phyloP scores from a whole-genome alignment of 179 eudicot species.

The Silene noctiflora region DNA sequence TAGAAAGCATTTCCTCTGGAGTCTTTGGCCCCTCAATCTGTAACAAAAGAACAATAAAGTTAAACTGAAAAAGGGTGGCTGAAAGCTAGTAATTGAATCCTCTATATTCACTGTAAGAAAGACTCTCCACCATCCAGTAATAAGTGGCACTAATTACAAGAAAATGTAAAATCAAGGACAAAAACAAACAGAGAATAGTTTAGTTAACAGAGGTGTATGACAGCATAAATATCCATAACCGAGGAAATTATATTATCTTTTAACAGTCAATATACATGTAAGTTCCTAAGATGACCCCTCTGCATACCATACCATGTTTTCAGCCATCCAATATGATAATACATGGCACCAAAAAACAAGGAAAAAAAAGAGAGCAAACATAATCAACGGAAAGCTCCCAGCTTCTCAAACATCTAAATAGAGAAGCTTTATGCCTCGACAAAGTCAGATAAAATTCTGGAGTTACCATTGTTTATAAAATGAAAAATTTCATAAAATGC shows the following conservation, averaged over 20 bases:
- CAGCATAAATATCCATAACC: neutral
- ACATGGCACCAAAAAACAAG: no score
- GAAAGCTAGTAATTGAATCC: neutral
- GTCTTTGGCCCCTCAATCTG: constrained; percentile 93
- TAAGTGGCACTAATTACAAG: neutral
- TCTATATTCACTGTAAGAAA: neutral
- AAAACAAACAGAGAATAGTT: neutral
- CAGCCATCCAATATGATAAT: no score
- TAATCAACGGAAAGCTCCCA: no score
- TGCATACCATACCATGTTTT: neutral
- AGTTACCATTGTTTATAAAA: no score
- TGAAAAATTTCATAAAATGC: no score
- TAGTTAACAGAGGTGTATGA: neutral
- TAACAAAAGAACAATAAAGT: constrained; percentile 15
- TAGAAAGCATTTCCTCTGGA: constrained; percentile 73
- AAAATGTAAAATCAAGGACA: neutral
- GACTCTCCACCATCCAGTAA: neutral
- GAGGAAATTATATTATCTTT: no score
- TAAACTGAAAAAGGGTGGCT: neutral
- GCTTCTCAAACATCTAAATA: no score
- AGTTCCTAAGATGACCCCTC: neutral
- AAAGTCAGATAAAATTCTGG: no score
- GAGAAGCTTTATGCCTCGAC: no score
- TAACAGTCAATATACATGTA: neutral
- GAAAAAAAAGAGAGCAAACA: no score